Percentiles rank a stretch among this genome's conserved stretches.
Evolutionary conservation across 2,329 filamentous ascomycete species (phyloP).

Genomic region (Spiromastix sp.): DNA sequence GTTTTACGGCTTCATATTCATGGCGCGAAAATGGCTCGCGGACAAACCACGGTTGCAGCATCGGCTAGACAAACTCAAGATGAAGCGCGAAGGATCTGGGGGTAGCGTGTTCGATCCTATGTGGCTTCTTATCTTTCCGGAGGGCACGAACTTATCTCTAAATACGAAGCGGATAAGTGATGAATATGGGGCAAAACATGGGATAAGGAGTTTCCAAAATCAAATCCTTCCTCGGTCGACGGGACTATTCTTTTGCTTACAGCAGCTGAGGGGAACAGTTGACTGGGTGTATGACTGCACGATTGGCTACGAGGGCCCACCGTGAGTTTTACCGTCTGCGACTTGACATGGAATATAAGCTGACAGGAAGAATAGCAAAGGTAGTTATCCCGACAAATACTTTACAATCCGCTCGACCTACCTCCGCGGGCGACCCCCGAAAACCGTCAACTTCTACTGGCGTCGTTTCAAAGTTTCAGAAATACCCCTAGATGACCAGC

Average conservation of each 20-base stretch:
- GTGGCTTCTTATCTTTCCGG: slow-evolving; percentile 58
- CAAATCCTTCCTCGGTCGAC: slow-evolving; percentile 51
- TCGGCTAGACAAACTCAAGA: slow-evolving; percentile 47
- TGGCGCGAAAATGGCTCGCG: slow-evolving; percentile 51
- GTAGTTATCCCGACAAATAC: slow-evolving; percentile 78
- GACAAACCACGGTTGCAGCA: slow-evolving; percentile 51
- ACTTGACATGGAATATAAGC: slow-evolving; percentile 3
- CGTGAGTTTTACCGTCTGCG: slow-evolving; percentile 47
- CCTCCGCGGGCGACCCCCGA: slow-evolving; percentile 78
- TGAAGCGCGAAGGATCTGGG: slow-evolving; percentile 29
- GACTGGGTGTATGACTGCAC: slow-evolving; percentile 68
- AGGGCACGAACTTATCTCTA: slow-evolving; percentile 52
- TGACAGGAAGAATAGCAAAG: slow-evolving; percentile 43
- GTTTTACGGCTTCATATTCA: slow-evolving; percentile 58
- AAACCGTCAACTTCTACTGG: slow-evolving; percentile 96
- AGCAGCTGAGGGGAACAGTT: slow-evolving; percentile 48
- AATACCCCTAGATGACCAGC: slow-evolving; percentile 66
- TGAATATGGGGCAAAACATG: slow-evolving; percentile 47
- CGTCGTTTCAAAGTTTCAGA: slow-evolving; percentile 69
- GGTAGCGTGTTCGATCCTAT: slow-evolving; percentile 46
- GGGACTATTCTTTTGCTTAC: slow-evolving; percentile 50
- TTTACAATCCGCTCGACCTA: slow-evolving; percentile 83
- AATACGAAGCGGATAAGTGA: slow-evolving; percentile 47
- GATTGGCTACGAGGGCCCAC: slow-evolving; percentile 86
- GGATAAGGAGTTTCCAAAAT: slow-evolving; percentile 48